A percentile compares a stretch with the other conserved stretches of the same genome.
Conservation (phyloP, 176 grass and related monocot species). For the Triticum timopheevii region DNA sequence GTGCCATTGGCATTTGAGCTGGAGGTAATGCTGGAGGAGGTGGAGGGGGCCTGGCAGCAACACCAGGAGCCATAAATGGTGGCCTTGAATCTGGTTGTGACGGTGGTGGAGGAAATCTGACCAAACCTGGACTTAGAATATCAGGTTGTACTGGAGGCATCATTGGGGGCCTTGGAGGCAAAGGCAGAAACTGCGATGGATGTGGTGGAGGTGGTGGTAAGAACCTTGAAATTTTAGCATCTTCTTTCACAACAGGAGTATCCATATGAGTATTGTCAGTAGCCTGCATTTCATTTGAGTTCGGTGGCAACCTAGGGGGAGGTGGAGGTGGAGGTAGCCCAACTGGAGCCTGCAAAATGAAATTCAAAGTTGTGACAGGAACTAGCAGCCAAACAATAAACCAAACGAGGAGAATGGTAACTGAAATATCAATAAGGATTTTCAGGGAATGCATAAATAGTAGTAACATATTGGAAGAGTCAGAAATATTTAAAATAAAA, state of each 20-base stretch:
- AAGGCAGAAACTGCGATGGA: slow-evolving; percentile 48
- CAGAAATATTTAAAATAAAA: not conserved
- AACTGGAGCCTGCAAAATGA: slow-evolving; percentile 45
- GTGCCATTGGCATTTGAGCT: slow-evolving; percentile 57
- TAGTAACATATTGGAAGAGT: not conserved
- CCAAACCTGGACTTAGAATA: slow-evolving; percentile 62
- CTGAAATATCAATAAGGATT: slow-evolving; percentile 12
- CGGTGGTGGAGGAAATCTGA: slow-evolving; percentile 79
- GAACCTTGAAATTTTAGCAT: slow-evolving; percentile 31
- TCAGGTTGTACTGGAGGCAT: slow-evolving; percentile 59
- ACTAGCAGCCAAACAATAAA: slow-evolving; percentile 28
- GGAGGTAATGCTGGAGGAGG: slow-evolving; percentile 75
- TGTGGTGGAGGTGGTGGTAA: slow-evolving; percentile 43
- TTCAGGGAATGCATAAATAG: slow-evolving; percentile 14
- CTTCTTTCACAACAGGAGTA: slow-evolving; percentile 41
- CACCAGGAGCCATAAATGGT: slow-evolving; percentile 59
- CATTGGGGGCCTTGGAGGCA: slow-evolving; percentile 60
- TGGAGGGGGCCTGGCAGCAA: slow-evolving; percentile 55
- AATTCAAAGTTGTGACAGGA: slow-evolving; percentile 21
- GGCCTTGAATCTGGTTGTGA: slow-evolving; percentile 74
- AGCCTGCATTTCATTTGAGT: slow-evolving; percentile 45
- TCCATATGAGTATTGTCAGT: slow-evolving; percentile 35
- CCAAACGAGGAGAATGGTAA: not conserved
- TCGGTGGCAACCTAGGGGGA: slow-evolving; percentile 59
- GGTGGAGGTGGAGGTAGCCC: slow-evolving; percentile 70